A percentile compares a stretch with the other conserved stretches of the same genome.
phyloP scores from a whole-genome alignment of 2,329 filamentous ascomycete genomes.

The Colletotrichum kahawae region DNA sequence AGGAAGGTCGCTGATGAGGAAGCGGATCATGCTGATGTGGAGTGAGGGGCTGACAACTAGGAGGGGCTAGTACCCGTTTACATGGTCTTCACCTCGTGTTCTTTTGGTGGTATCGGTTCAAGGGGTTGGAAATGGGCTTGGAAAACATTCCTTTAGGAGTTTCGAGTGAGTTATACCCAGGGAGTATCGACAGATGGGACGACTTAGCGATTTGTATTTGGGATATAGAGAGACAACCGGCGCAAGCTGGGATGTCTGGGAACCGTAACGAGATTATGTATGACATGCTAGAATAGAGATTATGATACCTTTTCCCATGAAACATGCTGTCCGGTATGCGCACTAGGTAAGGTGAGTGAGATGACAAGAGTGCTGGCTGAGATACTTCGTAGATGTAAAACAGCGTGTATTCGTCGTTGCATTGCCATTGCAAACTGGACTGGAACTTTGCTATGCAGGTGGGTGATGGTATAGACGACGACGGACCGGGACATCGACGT shows the following conservation, averaged over 20 bases:
- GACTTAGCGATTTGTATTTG: neutral
- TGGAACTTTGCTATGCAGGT: too few species aligned
- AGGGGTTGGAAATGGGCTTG: neutral
- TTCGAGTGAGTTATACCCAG: slow-evolving; percentile 3
- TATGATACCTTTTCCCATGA: neutral
- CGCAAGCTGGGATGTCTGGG: neutral
- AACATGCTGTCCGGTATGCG: rapidly evolving
- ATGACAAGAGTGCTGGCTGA: too few species aligned
- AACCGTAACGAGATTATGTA: neutral
- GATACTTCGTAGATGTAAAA: too few species aligned
- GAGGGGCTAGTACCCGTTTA: neutral
- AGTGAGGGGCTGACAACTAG: neutral
- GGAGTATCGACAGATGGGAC: neutral
- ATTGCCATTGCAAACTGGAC: too few species aligned
- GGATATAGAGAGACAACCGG: neutral
- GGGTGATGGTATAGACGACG: too few species aligned
- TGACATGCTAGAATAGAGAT: neutral
- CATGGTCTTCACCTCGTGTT: neutral
- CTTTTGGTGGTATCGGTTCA: rapidly evolving
- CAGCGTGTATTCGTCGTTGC: too few species aligned
- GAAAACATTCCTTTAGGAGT: neutral
- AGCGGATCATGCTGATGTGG: neutral
- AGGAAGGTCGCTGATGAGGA: neutral
- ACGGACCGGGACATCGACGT: too few species aligned
- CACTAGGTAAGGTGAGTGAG: too few species aligned